Evolutionary conservation across 495 filamentous ascomycete species (phyloP).

Genomic region (Hypoxylon crocopeplum): DNA sequence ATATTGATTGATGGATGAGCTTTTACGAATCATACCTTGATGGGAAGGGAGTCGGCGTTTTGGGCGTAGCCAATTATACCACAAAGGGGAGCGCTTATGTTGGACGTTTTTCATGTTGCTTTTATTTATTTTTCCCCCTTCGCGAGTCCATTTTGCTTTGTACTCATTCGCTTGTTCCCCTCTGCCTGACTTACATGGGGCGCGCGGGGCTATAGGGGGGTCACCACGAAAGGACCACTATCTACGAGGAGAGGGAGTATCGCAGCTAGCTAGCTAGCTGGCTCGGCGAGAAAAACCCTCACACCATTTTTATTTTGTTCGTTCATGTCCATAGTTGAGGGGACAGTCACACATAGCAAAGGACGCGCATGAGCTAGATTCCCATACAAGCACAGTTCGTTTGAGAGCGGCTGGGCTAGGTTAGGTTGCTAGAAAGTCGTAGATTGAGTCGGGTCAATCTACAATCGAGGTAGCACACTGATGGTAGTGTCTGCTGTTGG

Average conservation of each 20-base stretch:
- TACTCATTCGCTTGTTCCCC: slow-evolving; percentile 34
- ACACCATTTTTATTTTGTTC: slow-evolving; percentile 14
- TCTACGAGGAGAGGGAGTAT: slow-evolving; percentile 3
- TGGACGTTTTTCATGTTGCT: slow-evolving; percentile 4
- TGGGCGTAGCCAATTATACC: slow-evolving; percentile 40
- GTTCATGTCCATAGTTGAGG: slow-evolving; percentile 29
- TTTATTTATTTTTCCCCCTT: slow-evolving; percentile 14
- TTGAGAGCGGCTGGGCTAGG: no score
- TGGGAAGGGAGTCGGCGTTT: slow-evolving; percentile 31
- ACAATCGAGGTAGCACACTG: no score
- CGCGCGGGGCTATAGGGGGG: no score
- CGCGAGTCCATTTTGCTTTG: slow-evolving; percentile 7
- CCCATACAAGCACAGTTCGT: neutral
- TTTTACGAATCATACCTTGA: slow-evolving; percentile 29
- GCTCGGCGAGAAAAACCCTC: neutral
- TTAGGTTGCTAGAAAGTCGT: no score
- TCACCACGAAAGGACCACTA: slow-evolving; percentile 1
- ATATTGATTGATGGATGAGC: slow-evolving; percentile 22
- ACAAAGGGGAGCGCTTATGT: slow-evolving; percentile 32
- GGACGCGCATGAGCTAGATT: slow-evolving; percentile 1
- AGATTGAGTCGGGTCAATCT: no score
- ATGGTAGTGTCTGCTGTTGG: slow-evolving; percentile 1
- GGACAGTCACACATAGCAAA: slow-evolving; percentile 1
- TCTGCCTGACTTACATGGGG: neutral
- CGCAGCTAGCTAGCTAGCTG: slow-evolving; percentile 3